Conservation (phyloP, 1,139 yeast genomes). For the Wickerhamomyces sp. region DNA sequence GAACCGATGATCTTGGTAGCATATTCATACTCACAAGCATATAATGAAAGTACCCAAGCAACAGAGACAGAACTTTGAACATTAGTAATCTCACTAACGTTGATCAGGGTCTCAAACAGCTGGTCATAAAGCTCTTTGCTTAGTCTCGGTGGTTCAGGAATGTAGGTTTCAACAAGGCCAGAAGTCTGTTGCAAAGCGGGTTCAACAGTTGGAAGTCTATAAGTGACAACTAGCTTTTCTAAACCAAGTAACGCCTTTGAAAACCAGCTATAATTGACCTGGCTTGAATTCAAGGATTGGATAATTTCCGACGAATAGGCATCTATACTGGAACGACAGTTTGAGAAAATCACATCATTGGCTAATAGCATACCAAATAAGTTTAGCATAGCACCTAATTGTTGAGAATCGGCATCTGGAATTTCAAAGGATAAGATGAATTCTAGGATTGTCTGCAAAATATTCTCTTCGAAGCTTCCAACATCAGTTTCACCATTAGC, state of each 20-base stretch:
- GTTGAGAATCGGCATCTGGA: constrained; percentile 25
- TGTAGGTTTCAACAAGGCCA: constrained; percentile 16
- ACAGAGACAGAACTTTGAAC: constrained; percentile 46
- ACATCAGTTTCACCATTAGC: constrained; percentile 26
- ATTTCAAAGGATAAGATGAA: constrained; percentile 33
- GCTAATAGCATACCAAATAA: constrained; percentile 44
- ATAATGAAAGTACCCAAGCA: constrained; percentile 48
- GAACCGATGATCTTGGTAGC: constrained; percentile 41
- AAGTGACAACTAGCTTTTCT: constrained; percentile 43
- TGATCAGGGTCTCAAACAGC: constrained; percentile 41
- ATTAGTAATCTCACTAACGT: constrained; percentile 35
- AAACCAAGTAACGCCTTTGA: constrained; percentile 44
- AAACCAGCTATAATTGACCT: constrained; percentile 44
- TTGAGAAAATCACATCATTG: constrained; percentile 30
- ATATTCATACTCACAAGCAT: constrained; percentile 40
- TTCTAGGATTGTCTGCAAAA: constrained; percentile 33
- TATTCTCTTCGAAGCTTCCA: constrained; percentile 28
- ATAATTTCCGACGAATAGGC: constrained; percentile 36
- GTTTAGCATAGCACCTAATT: constrained; percentile 41
- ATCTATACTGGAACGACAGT: constrained; percentile 21
- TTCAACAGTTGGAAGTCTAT: constrained; percentile 36
- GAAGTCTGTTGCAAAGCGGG: constrained; percentile 21
- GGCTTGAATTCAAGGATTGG: constrained; percentile 32
- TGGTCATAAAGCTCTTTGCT: constrained; percentile 28
- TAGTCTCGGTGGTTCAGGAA: constrained; percentile 25